Percentiles rank a stretch among this genome's conserved stretches.
Evolutionary conservation across 768 basidiomycete genomes (phyloP).

Genomic region (Trametes punicea): DNA sequence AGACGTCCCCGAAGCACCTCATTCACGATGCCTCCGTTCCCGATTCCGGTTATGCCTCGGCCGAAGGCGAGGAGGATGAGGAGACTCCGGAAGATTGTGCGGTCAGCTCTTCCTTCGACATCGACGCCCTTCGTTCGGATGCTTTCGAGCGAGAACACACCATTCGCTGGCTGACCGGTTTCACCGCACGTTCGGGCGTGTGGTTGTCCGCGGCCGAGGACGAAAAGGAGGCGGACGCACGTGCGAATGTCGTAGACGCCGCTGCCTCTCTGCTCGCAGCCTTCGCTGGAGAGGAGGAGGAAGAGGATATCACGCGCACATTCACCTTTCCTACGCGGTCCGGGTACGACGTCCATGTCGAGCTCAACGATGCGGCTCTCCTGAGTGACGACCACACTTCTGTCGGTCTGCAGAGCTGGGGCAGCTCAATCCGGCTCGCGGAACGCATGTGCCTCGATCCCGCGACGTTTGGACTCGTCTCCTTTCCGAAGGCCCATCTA

Average conservation of each 20-base stretch:
- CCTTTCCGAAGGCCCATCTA: neutral
- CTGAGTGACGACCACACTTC: slow-evolving; percentile 67
- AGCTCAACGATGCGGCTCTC: slow-evolving; percentile 70
- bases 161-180: slow-evolving; percentile 73
- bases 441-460: slow-evolving; percentile 55
- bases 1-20: slow-evolving; percentile 25
- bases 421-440: slow-evolving; percentile 68
- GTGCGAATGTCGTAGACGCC: slow-evolving; percentile 48
- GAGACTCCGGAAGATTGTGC: slow-evolving; percentile 27
- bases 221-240: slow-evolving; percentile 39
- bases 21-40: slow-evolving; percentile 46
- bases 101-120: slow-evolving; percentile 29
- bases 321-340: slow-evolving; percentile 43
- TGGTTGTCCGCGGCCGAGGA: slow-evolving; percentile 39
- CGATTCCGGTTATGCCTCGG: slow-evolving; percentile 79
- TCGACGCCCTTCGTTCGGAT: slow-evolving; percentile 56
- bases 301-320: slow-evolving; percentile 44
- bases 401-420: slow-evolving; percentile 86
- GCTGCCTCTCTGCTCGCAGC: slow-evolving; percentile 55
- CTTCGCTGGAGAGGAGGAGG: slow-evolving; percentile 45
- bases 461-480: slow-evolving; percentile 36
- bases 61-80: slow-evolving; percentile 55
- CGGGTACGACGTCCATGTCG: slow-evolving; percentile 37
- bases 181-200: slow-evolving; percentile 55
- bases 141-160: slow-evolving; percentile 62